These are phyloP conservation scores for Orbilia quercus DNA, from an alignment of 2,329 filamentous ascomycete genomes.

Conservation along the genomic window DNA sequence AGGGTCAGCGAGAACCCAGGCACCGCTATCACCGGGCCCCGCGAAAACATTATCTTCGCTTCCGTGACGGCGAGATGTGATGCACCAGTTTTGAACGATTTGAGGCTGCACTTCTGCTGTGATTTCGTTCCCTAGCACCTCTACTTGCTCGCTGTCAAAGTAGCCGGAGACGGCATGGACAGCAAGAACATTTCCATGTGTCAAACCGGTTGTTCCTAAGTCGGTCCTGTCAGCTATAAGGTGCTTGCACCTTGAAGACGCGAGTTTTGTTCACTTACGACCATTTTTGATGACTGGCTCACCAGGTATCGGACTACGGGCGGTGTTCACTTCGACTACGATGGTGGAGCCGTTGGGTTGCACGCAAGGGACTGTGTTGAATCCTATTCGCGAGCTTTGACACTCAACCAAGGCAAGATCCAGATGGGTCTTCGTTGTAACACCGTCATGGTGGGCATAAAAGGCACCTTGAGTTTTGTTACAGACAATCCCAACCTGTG, in stretches of 20 bases:
- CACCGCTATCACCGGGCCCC: conserved; percentile 41
- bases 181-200: conserved; percentile 35
- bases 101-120: conserved; percentile 22
- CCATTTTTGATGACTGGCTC: conserved; percentile 46
- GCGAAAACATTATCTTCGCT: conserved; percentile 30
- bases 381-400: conserved; percentile 17
- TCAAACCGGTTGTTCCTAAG: conserved; percentile 42
- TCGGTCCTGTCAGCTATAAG: background rate
- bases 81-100: conserved; percentile 45
- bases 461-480: conserved; percentile 33
- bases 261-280: conserved; percentile 28
- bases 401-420: conserved; percentile 48
- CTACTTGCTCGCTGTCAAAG: conserved; percentile 32
- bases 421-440: conserved; percentile 33
- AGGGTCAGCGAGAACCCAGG: conserved; percentile 43
- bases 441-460: conserved; percentile 15
- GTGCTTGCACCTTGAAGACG: background rate
- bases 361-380: conserved; percentile 43
- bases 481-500: conserved; percentile 21
- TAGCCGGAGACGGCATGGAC: conserved; percentile 29
- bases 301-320: conserved; percentile 36
- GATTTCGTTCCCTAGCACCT: conserved; percentile 10
- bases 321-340: conserved; percentile 41
- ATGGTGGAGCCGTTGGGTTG: conserved; percentile 21
- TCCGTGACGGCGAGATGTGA: conserved; percentile 17